Conservation (phyloP, 2,329 filamentous ascomycete genomes). For the Pseudogymnoascus sp. region DNA sequence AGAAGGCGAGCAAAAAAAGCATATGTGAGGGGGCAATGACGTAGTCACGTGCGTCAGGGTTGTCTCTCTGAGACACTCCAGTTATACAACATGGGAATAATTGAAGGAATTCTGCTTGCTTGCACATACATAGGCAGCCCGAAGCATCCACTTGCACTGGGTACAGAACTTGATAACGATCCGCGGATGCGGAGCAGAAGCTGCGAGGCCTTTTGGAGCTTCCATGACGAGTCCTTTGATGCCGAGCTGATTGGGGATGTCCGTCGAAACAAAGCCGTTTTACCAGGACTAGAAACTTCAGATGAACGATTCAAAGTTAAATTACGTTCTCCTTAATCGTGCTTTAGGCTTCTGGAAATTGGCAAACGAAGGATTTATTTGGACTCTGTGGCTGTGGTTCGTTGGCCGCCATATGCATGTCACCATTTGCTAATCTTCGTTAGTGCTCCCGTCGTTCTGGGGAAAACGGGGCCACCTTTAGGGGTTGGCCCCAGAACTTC, state of each 20-base stretch:
- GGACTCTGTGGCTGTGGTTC: not conserved
- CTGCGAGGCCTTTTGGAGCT: not conserved
- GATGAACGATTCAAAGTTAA: not conserved
- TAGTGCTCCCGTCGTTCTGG: not conserved
- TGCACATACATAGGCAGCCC: constrained; percentile 71
- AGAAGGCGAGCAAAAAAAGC: constrained; percentile 9
- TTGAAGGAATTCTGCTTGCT: not conserved
- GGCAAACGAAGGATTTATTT: not conserved
- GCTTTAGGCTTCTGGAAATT: not conserved
- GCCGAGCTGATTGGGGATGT: not conserved
- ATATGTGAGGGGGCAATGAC: not conserved
- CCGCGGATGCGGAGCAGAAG: constrained; percentile 50
- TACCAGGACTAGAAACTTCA: not conserved
- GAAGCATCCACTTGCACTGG: constrained; percentile 86
- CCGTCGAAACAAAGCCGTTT: not conserved
- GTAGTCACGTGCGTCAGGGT: not conserved
- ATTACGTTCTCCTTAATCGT: not conserved
- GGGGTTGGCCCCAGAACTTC: not conserved
- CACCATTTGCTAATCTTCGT: constrained; percentile 6
- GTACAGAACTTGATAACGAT: constrained; percentile 89
- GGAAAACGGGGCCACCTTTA: not conserved
- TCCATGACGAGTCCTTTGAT: not conserved
- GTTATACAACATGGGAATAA: not conserved
- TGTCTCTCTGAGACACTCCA: not conserved
- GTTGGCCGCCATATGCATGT: not conserved